These are phyloP conservation scores for Alliaria petiolata DNA, from an alignment of 345 rosid species.

Conservation along the genomic window DNA sequence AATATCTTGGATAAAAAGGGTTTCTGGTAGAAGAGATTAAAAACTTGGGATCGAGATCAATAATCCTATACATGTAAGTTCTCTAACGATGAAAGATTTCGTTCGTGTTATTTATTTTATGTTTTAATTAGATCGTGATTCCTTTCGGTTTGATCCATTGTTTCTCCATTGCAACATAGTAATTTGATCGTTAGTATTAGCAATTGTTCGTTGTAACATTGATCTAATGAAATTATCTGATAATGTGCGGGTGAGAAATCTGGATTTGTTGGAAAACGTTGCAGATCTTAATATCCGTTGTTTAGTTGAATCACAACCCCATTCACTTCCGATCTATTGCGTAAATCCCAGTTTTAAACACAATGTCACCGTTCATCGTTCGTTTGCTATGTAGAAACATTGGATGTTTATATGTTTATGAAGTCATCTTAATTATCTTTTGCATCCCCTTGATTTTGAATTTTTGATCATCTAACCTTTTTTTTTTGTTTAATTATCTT, in stretches of 20 bases:
- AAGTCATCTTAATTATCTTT: not conserved
- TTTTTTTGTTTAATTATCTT: accelerated
- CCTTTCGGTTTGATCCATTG: not conserved
- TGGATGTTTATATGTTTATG: not conserved
- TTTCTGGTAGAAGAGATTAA: not conserved
- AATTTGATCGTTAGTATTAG: not conserved
- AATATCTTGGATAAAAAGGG: not conserved
- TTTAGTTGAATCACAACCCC: not conserved
- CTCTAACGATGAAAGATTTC: not conserved
- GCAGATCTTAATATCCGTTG: not conserved
- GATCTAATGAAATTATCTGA: not conserved
- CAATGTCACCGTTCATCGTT: not conserved
- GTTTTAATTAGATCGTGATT: not conserved
- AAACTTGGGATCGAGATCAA: conserved; percentile 5
- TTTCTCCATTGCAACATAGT: not conserved
- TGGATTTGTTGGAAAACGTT: not conserved
- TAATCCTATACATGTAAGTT: conserved; percentile 17
- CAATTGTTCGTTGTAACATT: not conserved
- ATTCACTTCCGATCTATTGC: not conserved
- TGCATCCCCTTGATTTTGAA: not conserved
- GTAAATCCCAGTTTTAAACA: too few species aligned
- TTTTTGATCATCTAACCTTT: not conserved
- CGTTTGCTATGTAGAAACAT: not conserved
- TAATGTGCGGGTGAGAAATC: not conserved
- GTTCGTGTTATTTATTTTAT: not conserved